phyloP scores from a whole-genome alignment of 257 asterid genomes.

The Jacaranda mimosifolia region DNA sequence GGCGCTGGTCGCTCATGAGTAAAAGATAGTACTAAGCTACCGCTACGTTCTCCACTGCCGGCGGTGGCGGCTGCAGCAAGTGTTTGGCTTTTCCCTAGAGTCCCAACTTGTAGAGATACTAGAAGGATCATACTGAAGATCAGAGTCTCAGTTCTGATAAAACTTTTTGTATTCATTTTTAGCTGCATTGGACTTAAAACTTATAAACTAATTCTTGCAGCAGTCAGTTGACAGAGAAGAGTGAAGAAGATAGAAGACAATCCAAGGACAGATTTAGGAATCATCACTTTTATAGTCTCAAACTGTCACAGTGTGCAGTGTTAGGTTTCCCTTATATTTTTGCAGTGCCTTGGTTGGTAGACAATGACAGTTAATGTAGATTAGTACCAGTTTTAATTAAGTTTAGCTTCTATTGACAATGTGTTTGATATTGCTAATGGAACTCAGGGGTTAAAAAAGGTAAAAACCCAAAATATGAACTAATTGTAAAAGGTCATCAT shows the following conservation, averaged over 20 bases:
- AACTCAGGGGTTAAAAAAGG: not conserved
- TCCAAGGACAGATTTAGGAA: not conserved
- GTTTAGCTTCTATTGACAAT: slow-evolving; percentile 20
- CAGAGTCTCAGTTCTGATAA: not conserved
- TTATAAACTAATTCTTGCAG: not conserved
- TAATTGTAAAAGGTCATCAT: slow-evolving; percentile 27
- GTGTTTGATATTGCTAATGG: not conserved
- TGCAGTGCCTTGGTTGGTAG: slow-evolving; percentile 41
- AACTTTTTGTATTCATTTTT: slow-evolving; percentile 33
- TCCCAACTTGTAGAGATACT: not conserved
- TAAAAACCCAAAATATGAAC: slow-evolving; percentile 1
- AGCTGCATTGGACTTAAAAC: not conserved
- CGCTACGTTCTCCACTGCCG: not conserved
- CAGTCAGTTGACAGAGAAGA: not conserved
- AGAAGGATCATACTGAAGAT: slow-evolving; percentile 36
- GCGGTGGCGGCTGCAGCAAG: not conserved
- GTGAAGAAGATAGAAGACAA: slow-evolving; percentile 3
- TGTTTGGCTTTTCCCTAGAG: too few relatives aligned
- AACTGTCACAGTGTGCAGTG: not conserved
- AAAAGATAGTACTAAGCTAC: slow-evolving; percentile 24
- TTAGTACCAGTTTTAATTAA: not conserved
- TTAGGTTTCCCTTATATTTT: slow-evolving; percentile 26
- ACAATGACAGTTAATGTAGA: slow-evolving; percentile 21
- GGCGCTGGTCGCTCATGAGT: slow-evolving; percentile 23
- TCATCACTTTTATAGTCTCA: slow-evolving; percentile 7